These are phyloP conservation scores for Apophysomyces sp. DNA, from an alignment of 371 early-diverging fungal species.

Conservation along the genomic window DNA sequence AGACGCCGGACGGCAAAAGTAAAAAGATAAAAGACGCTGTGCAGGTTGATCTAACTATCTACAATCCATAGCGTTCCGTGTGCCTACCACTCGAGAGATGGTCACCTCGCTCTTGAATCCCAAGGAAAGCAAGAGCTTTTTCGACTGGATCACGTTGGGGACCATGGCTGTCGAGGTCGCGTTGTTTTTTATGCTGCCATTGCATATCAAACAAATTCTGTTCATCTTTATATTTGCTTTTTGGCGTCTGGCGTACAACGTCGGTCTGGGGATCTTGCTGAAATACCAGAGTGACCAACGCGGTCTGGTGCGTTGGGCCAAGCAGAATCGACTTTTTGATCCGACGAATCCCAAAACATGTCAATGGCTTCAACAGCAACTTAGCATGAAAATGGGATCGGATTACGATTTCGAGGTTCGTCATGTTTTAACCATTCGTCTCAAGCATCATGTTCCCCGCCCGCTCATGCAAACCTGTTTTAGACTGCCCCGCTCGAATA, in stretches of 20 bases:
- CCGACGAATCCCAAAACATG: conserved; percentile 37
- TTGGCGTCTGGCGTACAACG: conserved; percentile 82
- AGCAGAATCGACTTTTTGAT: conserved; percentile 51
- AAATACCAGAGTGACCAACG: conserved; percentile 70
- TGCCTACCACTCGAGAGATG: conserved; percentile 70
- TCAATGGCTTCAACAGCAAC: conserved; percentile 57
- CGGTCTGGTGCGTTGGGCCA: conserved; percentile 60
- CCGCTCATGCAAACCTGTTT: too few relatives aligned
- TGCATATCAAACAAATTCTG: conserved; percentile 36
- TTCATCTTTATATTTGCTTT: conserved; percentile 54
- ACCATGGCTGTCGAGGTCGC: conserved; percentile 56
- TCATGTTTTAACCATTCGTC: too few relatives aligned
- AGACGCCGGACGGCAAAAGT: conserved; percentile 61
- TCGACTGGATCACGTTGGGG: conserved; percentile 67
- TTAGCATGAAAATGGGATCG: conserved; percentile 74
- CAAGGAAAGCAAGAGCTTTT: conserved; percentile 58
- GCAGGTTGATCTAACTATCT: background rate
- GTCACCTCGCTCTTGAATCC: conserved; percentile 61
- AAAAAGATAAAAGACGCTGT: conserved; percentile 10
- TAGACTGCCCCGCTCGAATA: conserved; percentile 81
- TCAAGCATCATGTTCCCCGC: too few relatives aligned
- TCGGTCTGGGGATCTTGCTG: conserved; percentile 76
- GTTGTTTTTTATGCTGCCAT: conserved; percentile 56
- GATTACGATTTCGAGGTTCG: conserved; percentile 65
- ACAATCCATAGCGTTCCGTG: conserved; percentile 57